Percentiles rank a stretch among this genome's conserved stretches.
Evolutionary conservation across 2,329 filamentous ascomycete species (phyloP).

Genomic region (Zymoseptoria pseudotritici): DNA sequence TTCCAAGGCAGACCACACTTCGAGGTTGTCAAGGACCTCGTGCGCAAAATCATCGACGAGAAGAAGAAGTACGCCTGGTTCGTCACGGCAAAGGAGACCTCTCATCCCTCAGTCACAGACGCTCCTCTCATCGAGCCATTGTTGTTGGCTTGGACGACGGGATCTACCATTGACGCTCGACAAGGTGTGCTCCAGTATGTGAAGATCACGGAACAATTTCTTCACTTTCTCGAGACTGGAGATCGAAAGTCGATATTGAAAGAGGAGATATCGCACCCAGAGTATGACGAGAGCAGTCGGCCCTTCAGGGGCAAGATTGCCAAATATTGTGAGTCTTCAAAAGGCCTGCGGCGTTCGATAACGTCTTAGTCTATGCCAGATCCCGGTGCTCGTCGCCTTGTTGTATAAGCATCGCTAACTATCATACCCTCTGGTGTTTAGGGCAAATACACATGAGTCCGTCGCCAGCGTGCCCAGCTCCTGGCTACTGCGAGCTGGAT

Average conservation of each 20-base stretch:
- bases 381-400: too few species aligned
- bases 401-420: too few species aligned
- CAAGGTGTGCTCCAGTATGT: constrained; percentile 56
- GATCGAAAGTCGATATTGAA: constrained; percentile 43
- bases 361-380: too few species aligned
- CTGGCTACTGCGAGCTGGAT: constrained; percentile 16
- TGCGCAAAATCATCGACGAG: constrained; percentile 38
- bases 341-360: too few species aligned
- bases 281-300: constrained; percentile 27
- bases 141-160: constrained; percentile 54
- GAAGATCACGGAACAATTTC: constrained; percentile 50
- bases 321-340: constrained; percentile 27
- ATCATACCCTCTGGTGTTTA: too few species aligned
- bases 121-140: constrained; percentile 57
- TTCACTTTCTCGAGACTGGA: constrained; percentile 41
- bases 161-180: constrained; percentile 50
- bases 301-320: constrained; percentile 18
- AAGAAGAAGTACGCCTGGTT: constrained; percentile 39
- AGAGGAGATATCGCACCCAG: constrained; percentile 40
- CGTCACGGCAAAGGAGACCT: constrained; percentile 33
- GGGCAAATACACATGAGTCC: constrained; percentile 39
- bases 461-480: constrained; percentile 12
- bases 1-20: constrained; percentile 61
- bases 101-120: constrained; percentile 60
- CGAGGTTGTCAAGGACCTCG: constrained; percentile 52